phyloP scores from a whole-genome alignment of 257 asterid species.

The Solanum rostratum region DNA sequence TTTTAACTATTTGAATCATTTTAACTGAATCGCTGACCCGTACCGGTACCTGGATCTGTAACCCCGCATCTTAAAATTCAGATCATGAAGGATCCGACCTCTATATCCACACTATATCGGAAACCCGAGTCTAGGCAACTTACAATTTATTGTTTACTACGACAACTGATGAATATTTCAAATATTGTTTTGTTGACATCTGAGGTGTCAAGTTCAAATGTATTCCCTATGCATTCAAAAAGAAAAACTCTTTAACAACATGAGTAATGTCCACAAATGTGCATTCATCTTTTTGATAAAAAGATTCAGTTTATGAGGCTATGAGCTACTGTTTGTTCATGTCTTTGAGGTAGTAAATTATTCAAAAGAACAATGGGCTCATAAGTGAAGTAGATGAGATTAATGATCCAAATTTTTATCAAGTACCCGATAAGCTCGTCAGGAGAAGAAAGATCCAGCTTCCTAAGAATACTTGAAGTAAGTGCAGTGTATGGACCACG shows the following conservation, averaged over 20 bases:
- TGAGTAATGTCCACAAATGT: neutral
- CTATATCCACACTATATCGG: too few relatives aligned
- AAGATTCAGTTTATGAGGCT: neutral
- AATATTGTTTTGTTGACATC: neutral
- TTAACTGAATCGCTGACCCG: too few relatives aligned
- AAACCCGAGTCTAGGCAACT: too few relatives aligned
- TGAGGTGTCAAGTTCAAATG: neutral
- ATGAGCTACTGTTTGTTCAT: neutral
- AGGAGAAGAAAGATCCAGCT: slow-evolving; percentile 57
- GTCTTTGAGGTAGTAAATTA: neutral
- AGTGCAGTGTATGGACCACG: slow-evolving; percentile 69
- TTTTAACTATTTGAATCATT: too few relatives aligned
- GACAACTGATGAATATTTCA: neutral
- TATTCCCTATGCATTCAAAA: neutral
- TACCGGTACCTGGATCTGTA: too few relatives aligned
- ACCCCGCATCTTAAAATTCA: too few relatives aligned
- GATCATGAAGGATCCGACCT: too few relatives aligned
- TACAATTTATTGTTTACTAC: neutral
- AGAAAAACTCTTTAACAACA: neutral
- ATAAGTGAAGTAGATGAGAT: neutral
- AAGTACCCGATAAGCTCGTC: slow-evolving; percentile 79
- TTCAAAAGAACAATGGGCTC: neutral
- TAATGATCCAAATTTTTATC: neutral
- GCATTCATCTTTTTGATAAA: neutral
- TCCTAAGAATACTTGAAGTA: slow-evolving; percentile 29